Base-by-base conservation (phyloP, 164 flowering plant species). In the Euptelea pleiosperma region DNA sequence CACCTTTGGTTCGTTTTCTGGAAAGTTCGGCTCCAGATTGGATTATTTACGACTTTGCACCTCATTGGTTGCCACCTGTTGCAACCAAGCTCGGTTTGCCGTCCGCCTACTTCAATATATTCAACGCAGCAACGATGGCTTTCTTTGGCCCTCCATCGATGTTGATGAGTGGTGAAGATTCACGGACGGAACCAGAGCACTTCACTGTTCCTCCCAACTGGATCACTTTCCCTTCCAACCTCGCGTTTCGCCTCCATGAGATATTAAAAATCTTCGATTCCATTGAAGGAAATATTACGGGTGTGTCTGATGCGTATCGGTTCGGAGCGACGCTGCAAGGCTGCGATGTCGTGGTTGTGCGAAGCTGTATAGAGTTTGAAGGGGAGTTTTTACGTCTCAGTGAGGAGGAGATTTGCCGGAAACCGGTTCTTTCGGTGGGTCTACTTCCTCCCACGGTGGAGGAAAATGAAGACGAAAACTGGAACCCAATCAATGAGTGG, bases 381-480 rank as follows among this genome's bases (percentile, higher is more conserved):
- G 28, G 47, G 7, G 48, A 63, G 1, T 71, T 60, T 61, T 36
- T 71, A 16, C 18, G 40, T 1, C 30, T 53, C n/a, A 16, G 63
- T 5, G 57, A 39, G 6, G 18, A 26, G 4, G 41, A 60, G 40
- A n/a, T 66, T 28, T 24, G 55, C 55, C 8, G 39, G 8, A 58
- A 28, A n/a, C 68, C 71, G 0, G 37, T 67, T 1, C 1, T 71
- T 37, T 71, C 71, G 11, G 50, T 67, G 3, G 75, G 75, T 3
- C 26, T 58, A 18, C 33, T 70, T n/a, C 73, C 73, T 7, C 65
- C 62, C 1, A 0, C 12, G 16, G 47, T 22, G 21, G 57, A 41
- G 11, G 16, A 16, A 4, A 49, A 24, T 18, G 12, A 12, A 1
- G 22, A 12, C 19, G 41, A 47, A 16, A 58, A 29, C 18, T 48